A percentile compares a stretch with the other conserved stretches of the same genome.
Evolutionary conservation across 192 early-diverging fungal genomes (phyloP).

Genomic region (Coemansia sp.): DNA sequence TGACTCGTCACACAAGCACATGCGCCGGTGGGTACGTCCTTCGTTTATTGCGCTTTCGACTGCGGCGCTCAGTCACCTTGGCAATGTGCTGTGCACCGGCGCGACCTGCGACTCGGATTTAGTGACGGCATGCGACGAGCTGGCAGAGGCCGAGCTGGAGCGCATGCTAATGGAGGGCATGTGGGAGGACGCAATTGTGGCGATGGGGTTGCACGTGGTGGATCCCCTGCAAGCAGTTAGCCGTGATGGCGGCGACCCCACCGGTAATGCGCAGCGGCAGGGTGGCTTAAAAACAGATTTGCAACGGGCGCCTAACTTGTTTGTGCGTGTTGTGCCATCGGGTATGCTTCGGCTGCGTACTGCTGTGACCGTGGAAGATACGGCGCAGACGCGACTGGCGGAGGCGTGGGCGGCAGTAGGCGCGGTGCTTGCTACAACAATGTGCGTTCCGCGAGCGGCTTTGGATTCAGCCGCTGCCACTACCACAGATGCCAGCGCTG

Average conservation of each 20-base stretch:
- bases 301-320: slow-evolving; percentile 15
- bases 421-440: slow-evolving; percentile 15
- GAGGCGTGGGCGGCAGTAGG: slow-evolving; percentile 33
- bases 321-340: slow-evolving; percentile 26
- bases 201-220: slow-evolving; percentile 44
- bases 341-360: slow-evolving; percentile 27
- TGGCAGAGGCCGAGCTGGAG: slow-evolving; percentile 3
- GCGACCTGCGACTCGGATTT: background rate
- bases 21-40: slow-evolving; percentile 10
- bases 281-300: background rate
- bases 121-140: background rate
- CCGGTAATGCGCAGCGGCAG: background rate
- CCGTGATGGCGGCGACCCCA: background rate
- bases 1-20: slow-evolving; percentile 6
- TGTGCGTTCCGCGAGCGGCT: slow-evolving; percentile 10
- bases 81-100: slow-evolving; percentile 5
- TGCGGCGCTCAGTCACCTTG: slow-evolving; percentile 24
- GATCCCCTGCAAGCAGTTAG: background rate
- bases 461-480: slow-evolving; percentile 3
- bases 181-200: slow-evolving; percentile 34
- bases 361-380: background rate
- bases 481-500: slow-evolving; percentile 3
- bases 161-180: slow-evolving; percentile 22
- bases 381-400: slow-evolving; percentile 5
- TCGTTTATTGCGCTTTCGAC: slow-evolving; percentile 28